Conservation (phyloP, 1,139 yeast genomes). For the Debaryomyces fabryi region DNA sequence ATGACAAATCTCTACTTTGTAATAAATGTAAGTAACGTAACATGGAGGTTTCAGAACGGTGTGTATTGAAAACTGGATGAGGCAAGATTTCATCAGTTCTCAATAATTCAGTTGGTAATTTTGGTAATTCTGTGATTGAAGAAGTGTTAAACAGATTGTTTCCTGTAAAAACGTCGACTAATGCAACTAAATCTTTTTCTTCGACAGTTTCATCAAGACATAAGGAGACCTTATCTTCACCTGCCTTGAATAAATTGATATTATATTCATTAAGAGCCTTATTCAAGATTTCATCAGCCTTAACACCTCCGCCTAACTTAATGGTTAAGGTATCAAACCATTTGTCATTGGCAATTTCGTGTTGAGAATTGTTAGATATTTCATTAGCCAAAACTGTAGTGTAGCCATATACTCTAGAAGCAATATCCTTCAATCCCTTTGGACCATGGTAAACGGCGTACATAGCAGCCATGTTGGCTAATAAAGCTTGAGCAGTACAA, state of each 20-base stretch:
- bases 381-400: constrained; percentile 71
- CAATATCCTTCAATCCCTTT: constrained; percentile 79
- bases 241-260: constrained; percentile 76
- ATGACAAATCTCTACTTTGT: constrained; percentile 86
- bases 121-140: constrained; percentile 43
- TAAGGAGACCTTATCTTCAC: constrained; percentile 63
- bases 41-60: constrained; percentile 95
- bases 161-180: constrained; percentile 62
- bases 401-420: constrained; percentile 73
- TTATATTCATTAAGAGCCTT: constrained; percentile 63
- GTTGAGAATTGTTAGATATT: constrained; percentile 45
- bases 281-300: constrained; percentile 58
- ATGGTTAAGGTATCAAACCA: constrained; percentile 92
- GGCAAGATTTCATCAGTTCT: constrained; percentile 68
- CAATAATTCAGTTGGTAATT: constrained; percentile 53
- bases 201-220: constrained; percentile 88
- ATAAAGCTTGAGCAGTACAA: constrained; percentile 95
- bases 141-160: constrained; percentile 18
- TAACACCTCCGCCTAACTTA: constrained; percentile 49
- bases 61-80: constrained; percentile 79
- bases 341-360: constrained; percentile 55
- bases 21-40: constrained; percentile 84
- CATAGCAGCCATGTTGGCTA: constrained; percentile 94
- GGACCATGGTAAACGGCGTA: constrained; percentile 98
- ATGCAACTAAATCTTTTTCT: constrained; percentile 56